Evolutionary conservation across 73 alveolate genomes (phyloP), one percentile per base, ranked within the genome.

Genomic region (Blepharisma stoltei): DNA sequence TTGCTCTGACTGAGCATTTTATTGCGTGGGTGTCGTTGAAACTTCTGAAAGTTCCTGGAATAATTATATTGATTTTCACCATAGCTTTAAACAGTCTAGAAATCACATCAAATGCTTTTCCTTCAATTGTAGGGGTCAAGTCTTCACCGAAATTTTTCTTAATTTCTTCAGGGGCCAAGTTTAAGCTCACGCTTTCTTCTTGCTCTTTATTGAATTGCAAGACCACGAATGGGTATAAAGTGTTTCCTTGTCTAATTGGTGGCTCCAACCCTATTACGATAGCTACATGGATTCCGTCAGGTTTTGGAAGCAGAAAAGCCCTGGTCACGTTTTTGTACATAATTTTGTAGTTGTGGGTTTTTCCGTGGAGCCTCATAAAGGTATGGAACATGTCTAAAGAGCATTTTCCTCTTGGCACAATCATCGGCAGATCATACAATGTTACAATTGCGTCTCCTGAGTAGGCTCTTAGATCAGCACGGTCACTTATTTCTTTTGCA

Each of bases 331-430:
- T 93, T 81, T 92, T 92, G 84, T 91, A 89, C 55, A 82, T 71
- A 69, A 94, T 88, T 68, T 89, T 94, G 78, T 94, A 92, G 83
- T 92, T 93, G 81, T 90, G 86, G 11, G 96, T 88, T 69, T 80
- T 85, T 0, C 99, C 99, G 71, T 94, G 98, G 49, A 92, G 88
- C 86, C 92, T 87, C 55, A 92, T 84, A 83, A 83, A 92, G 79
- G 83, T 77, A 27, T 83, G 79, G 67, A 89, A 92, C 91, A 94
- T 78, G 69, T 92, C 85, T 67, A 94, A 77, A 45, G 86, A 84
- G 77, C 90, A 90, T 83, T 92, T 92, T 6, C 99, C 99, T 75
- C 99, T 83, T 38, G 99, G 99, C 20, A 93, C 92, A 50, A 90
- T 49, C 95, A 94, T 84, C 71, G 85, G 97, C 70, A 92, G 82